Conservation (phyloP, 257 asterid species). For the Forsythia viridissima region DNA sequence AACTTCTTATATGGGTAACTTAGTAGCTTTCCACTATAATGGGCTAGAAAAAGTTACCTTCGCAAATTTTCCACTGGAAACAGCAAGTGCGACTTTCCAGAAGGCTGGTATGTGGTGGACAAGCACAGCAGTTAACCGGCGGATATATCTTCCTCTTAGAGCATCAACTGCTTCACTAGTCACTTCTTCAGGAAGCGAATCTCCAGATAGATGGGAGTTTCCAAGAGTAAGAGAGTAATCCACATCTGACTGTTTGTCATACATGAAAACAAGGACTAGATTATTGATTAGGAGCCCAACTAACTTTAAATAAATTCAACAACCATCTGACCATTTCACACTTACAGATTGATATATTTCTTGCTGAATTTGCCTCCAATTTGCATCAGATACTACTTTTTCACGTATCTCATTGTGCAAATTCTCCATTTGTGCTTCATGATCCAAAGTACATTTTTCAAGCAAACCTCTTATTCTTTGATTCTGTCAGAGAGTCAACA, state of each 20-base stretch:
- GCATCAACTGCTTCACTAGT: slow-evolving; percentile 73
- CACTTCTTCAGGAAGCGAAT: slow-evolving; percentile 42
- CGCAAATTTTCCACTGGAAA: slow-evolving; percentile 91
- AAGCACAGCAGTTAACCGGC: slow-evolving; percentile 87
- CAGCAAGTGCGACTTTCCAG: slow-evolving; percentile 96
- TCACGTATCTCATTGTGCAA: slow-evolving; percentile 77
- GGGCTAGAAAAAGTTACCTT: slow-evolving; percentile 53
- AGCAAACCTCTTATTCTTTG: slow-evolving; percentile 91
- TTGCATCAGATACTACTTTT: slow-evolving; percentile 84
- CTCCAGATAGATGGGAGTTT: slow-evolving; percentile 46
- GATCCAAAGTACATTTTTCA: slow-evolving; percentile 85
- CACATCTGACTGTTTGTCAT: slow-evolving; percentile 54
- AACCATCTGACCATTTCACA: slow-evolving; percentile 19
- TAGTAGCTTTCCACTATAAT: slow-evolving; percentile 14
- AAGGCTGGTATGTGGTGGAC: slow-evolving; percentile 86
- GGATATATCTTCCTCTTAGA: slow-evolving; percentile 80
- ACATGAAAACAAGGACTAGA: slow-evolving; percentile 18
- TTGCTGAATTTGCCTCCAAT: slow-evolving; percentile 97
- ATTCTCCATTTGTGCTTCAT: slow-evolving; percentile 83
- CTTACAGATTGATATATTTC: slow-evolving; percentile 77
- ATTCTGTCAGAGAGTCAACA: slow-evolving; percentile 58
- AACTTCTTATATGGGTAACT: slow-evolving; percentile 12
- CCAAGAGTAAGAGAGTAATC: slow-evolving; percentile 50
- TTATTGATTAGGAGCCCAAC: slow-evolving; percentile 20
- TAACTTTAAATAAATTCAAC: slow-evolving; percentile 17